These are phyloP conservation scores for Eutrema salsugineum DNA, from an alignment of 441 rosid genomes.

Conservation along the genomic window DNA sequence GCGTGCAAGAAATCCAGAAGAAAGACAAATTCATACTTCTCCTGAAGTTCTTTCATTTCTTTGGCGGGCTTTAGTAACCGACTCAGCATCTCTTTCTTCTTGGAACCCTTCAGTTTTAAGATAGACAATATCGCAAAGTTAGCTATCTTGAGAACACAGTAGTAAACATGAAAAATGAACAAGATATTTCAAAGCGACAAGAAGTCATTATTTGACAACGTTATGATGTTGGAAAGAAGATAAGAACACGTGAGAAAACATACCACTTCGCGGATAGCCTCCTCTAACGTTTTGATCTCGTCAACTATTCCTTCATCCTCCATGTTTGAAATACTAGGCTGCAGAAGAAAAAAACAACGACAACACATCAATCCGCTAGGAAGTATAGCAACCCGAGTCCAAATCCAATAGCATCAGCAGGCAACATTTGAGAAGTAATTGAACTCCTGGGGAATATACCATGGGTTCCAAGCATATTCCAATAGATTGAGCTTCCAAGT, in stretches of 20 bases:
- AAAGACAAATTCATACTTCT: conserved; percentile 43
- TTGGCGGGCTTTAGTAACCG: conserved; percentile 53
- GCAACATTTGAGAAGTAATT: conserved; percentile 9
- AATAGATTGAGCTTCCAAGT: conserved; percentile 76
- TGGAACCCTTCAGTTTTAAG: conserved; percentile 47
- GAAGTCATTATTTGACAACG: not conserved
- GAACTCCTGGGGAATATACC: conserved; percentile 41
- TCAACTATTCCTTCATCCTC: conserved; percentile 57
- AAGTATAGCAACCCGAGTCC: not conserved
- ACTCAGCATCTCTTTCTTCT: conserved; percentile 59
- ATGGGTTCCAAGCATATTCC: conserved; percentile 70
- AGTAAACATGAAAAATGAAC: not conserved
- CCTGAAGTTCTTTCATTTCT: conserved; percentile 60
- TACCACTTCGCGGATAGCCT: conserved; percentile 65
- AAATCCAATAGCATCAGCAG: not conserved
- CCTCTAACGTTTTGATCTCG: conserved; percentile 56
- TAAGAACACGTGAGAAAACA: conserved; percentile 20
- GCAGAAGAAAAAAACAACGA: conserved; percentile 28
- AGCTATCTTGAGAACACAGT: conserved; percentile 5
- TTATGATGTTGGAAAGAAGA: not conserved
- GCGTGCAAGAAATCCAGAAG: conserved; percentile 8
- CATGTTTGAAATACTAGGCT: conserved; percentile 44
- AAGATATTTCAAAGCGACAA: not conserved
- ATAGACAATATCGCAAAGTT: conserved; percentile 24
- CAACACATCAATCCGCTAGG: not conserved